These are phyloP conservation scores for Leptomonas pyrrhocoris DNA, from an alignment of 208 protist species.

Conservation along the genomic window DNA sequence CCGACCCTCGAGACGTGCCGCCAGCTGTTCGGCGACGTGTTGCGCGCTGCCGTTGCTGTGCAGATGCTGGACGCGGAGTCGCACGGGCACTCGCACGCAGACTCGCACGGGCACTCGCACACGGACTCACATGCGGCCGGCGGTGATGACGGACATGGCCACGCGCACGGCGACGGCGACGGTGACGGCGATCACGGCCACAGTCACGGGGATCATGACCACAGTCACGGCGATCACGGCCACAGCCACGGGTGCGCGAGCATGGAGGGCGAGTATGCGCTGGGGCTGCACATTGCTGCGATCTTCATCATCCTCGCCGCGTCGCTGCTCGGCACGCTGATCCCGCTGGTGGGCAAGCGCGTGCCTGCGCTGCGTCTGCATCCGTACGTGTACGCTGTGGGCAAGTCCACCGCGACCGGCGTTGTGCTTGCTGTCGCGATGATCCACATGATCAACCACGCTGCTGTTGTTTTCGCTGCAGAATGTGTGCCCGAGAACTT, in stretches of 20 bases:
- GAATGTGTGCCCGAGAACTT: constrained; percentile 52
- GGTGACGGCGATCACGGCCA: too few relatives aligned
- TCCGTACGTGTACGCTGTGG: constrained; percentile 50
- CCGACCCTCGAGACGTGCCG: constrained; percentile 13
- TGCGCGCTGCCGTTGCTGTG: constrained; percentile 8
- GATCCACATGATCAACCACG: constrained; percentile 53
- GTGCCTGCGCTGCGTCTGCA: constrained; percentile 35
- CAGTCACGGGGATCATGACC: too few relatives aligned
- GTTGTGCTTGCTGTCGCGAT: constrained; percentile 59
- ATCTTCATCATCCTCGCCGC: constrained; percentile 66
- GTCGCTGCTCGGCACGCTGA: constrained; percentile 49
- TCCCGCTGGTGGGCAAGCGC: constrained; percentile 59
- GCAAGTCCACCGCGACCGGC: constrained; percentile 59
- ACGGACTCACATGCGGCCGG: constrained; percentile 10
- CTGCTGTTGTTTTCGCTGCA: constrained; percentile 9
- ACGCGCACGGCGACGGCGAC: too few relatives aligned
- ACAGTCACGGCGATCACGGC: too few relatives aligned
- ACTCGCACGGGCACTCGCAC: too few relatives aligned
- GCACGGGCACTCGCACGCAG: not conserved
- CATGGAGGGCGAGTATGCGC: constrained; percentile 39
- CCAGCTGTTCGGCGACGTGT: constrained; percentile 6
- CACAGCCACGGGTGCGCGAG: constrained; percentile 20
- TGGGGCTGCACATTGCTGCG: constrained; percentile 58
- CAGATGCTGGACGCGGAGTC: not conserved
- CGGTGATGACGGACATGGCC: too few relatives aligned